Evolutionary conservation across 257 asterid genomes (phyloP).

Genomic region (Nemophila menziesii): DNA sequence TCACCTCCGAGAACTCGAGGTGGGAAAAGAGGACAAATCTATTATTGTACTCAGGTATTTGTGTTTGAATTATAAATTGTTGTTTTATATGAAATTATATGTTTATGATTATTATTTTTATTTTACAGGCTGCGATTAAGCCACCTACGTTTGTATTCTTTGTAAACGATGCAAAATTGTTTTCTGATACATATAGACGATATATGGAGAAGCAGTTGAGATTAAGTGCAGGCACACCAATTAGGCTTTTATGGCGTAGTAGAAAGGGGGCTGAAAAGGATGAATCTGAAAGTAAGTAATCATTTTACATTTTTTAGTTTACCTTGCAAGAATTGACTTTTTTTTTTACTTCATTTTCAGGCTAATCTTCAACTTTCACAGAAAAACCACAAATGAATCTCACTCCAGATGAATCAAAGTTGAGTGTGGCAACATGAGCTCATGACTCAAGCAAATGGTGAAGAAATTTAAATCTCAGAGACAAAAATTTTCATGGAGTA

Average conservation of each 20-base stretch:
- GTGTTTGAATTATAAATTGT: background rate
- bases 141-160: slow-evolving; percentile 98
- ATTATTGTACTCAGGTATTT: slow-evolving; percentile 90
- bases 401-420: too few relatives aligned
- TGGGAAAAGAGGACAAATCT: slow-evolving; percentile 85
- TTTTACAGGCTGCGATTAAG: slow-evolving; percentile 81
- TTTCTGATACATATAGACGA: slow-evolving; percentile 77
- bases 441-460: too few relatives aligned
- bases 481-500: too few relatives aligned
- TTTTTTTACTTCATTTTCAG: too few relatives aligned
- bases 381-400: too few relatives aligned
- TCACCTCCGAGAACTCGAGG: slow-evolving; percentile 95
- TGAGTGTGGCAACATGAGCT: too few relatives aligned
- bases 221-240: slow-evolving; percentile 86
- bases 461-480: too few relatives aligned
- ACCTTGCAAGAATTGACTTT: too few relatives aligned
- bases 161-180: slow-evolving; percentile 84
- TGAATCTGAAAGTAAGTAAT: slow-evolving; percentile 32
- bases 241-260: slow-evolving; percentile 91
- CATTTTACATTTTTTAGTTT: too few relatives aligned
- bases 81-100: background rate
- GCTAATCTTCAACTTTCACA: too few relatives aligned
- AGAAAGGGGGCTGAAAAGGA: slow-evolving; percentile 56
- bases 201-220: slow-evolving; percentile 96
- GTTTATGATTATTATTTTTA: background rate